Base-by-base conservation (phyloP, 345 rosid species). In the Arabidopsis arenosa region DNA sequence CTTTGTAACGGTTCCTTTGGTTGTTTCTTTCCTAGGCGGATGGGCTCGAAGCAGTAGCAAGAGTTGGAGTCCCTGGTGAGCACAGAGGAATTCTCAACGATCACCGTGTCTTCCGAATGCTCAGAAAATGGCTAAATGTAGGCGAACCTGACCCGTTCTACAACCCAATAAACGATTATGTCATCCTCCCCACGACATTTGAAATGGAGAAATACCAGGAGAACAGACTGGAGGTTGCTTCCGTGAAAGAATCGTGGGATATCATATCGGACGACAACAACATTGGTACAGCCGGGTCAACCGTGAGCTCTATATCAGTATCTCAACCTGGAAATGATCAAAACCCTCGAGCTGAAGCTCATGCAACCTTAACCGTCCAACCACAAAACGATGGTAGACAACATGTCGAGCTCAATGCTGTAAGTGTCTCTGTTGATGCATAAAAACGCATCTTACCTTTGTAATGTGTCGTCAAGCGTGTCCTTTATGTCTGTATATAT, bases 241-340 rank as follows among this genome's bases (percentile, higher is more conserved):
- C 97, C 1, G 87, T 90, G 68, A 92, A 88, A 78, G 98, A 92
- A 83, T 90, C 89, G 15, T 92, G 99, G 99, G 99, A 95, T 65
- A 85, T 95, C 62, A 35, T 85, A 56, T 71, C 97, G 1, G 74
- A 77, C 4, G 85, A 84, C 6, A 65, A 80, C 70, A 80, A 59
- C 7, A 79, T 77, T 9, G 65, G 72, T 30, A 51, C 58, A 5
- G 68, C 61, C 1, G 53, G 26, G 9, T 17, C 75, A 74, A 72
- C 86, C 76, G 76, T 85, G 32, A 88, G 86, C 84, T 84, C 92
- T 4, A 83, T 90, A 73, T 79, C 86, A n/a, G 72, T 92, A 26
- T 88, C 96, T 14, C 78, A 66, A 47, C 70, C 74, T 0, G 83
- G 86, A 13, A 63, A 75, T 14, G 62, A 83, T 43, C 79, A 78